phyloP scores from a whole-genome alignment of 768 basidiomycete species.

The Flagelloscypha sp. region DNA sequence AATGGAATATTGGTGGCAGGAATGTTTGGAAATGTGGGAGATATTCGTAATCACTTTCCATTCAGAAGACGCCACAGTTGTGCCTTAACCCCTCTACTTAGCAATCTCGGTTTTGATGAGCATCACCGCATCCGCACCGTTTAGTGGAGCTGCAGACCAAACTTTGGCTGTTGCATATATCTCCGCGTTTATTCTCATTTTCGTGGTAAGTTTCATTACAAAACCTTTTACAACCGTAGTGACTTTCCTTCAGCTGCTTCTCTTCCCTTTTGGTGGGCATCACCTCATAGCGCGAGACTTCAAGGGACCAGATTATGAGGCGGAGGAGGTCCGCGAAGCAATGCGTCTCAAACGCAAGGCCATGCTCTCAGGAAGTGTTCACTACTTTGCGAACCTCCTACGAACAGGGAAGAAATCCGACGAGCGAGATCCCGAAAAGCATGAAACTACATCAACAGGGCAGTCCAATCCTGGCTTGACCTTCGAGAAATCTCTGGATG shows the following conservation, averaged over 20 bases:
- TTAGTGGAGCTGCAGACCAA: slow-evolving; percentile 49
- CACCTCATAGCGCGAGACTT: slow-evolving; percentile 54
- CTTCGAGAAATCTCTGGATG: too few relatives aligned
- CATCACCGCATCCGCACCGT: slow-evolving; percentile 52
- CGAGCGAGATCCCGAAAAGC: too few relatives aligned
- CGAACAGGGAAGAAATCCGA: not conserved
- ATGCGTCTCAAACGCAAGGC: slow-evolving; percentile 29
- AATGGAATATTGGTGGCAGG: slow-evolving; percentile 65
- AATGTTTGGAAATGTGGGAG: slow-evolving; percentile 61
- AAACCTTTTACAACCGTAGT: not conserved
- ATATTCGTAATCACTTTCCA: slow-evolving; percentile 45
- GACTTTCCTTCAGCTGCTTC: slow-evolving; percentile 36
- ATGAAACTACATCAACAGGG: too few relatives aligned
- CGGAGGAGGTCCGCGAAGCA: slow-evolving; percentile 43
- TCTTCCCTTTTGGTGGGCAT: slow-evolving; percentile 58
- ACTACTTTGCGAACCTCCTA: too few relatives aligned
- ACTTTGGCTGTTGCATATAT: slow-evolving; percentile 61
- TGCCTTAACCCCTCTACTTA: slow-evolving; percentile 15
- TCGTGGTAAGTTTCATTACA: slow-evolving; percentile 32
- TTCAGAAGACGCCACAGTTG: not conserved
- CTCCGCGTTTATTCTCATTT: slow-evolving; percentile 52
- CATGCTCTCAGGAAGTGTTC: slow-evolving; percentile 14
- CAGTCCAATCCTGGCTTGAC: too few relatives aligned
- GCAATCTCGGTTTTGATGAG: slow-evolving; percentile 61
- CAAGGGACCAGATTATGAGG: slow-evolving; percentile 51